Conservation (phyloP, 495 filamentous ascomycete species). For the Parmelia sp. region DNA sequence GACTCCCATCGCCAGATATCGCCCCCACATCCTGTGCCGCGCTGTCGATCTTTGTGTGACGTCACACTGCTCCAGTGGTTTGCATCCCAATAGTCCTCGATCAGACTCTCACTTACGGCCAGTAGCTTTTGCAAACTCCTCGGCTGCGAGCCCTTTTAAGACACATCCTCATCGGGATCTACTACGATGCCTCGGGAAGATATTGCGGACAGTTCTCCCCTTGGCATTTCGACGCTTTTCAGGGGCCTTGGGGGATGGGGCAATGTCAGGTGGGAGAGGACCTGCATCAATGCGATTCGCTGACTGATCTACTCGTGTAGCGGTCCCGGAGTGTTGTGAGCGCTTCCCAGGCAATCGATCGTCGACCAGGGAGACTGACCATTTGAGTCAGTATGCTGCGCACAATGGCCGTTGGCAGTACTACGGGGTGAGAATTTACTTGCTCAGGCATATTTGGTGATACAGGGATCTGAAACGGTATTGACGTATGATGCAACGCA, state of each 20-base stretch:
- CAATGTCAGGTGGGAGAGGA: background rate
- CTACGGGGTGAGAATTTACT: background rate
- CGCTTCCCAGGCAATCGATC: background rate
- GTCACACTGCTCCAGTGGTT: background rate
- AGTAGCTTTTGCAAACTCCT: background rate
- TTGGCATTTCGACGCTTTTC: slow-evolving; percentile 1
- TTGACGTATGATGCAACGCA: background rate
- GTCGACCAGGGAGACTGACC: background rate
- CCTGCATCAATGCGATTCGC: background rate
- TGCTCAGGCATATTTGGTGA: background rate
- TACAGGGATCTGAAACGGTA: background rate
- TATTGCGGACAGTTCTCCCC: background rate
- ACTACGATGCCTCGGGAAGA: background rate
- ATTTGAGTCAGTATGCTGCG: slow-evolving; percentile 1
- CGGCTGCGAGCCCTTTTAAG: background rate
- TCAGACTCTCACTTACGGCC: too few species aligned
- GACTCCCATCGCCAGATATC: background rate
- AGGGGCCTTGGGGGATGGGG: slow-evolving; percentile 1
- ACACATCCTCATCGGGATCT: background rate
- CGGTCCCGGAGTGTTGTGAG: slow-evolving; percentile 10
- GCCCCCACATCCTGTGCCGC: background rate
- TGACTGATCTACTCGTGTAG: background rate
- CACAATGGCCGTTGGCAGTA: slow-evolving; percentile 8
- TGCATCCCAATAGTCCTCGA: background rate
- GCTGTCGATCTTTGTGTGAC: background rate